Conservation (phyloP, 495 filamentous ascomycete genomes). For the Xylaria cubensis region DNA sequence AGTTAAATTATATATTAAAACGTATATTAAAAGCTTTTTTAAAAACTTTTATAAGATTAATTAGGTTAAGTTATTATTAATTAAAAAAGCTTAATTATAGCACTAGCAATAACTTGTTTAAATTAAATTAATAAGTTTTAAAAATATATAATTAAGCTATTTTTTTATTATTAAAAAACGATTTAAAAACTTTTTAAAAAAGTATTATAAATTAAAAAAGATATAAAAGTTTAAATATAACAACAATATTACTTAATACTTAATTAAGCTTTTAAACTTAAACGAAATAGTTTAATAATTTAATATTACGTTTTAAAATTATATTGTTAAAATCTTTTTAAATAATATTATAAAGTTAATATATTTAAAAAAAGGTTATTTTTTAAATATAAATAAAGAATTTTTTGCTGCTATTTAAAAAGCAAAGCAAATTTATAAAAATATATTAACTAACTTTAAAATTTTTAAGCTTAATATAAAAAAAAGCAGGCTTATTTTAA, state of each 20-base stretch:
- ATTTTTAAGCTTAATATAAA: neutral
- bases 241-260: neutral
- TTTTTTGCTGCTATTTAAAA: neutral
- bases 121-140: neutral
- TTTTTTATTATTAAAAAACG: neutral
- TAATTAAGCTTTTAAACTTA: neutral
- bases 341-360: slow-evolving; percentile 7
- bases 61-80: neutral
- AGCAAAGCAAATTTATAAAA: neutral
- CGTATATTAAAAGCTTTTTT: neutral
- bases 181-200: slow-evolving; percentile 7
- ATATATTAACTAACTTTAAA: neutral
- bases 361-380: neutral
- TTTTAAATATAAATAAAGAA: slow-evolving; percentile 1
- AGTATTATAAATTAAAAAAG: neutral
- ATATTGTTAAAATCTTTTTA: neutral
- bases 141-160: too few relatives aligned
- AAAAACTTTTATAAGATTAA: neutral
- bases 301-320: neutral
- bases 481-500: slow-evolving; percentile 6
- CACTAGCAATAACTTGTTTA: neutral
- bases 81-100: neutral
- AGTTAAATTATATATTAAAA: neutral
- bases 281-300: neutral
- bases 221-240: neutral